Percentiles rank a stretch among this genome's conserved stretches.
Evolutionary conservation across 1,284 basidiomycete species (phyloP).

Genomic region (Puccinia hordei): DNA sequence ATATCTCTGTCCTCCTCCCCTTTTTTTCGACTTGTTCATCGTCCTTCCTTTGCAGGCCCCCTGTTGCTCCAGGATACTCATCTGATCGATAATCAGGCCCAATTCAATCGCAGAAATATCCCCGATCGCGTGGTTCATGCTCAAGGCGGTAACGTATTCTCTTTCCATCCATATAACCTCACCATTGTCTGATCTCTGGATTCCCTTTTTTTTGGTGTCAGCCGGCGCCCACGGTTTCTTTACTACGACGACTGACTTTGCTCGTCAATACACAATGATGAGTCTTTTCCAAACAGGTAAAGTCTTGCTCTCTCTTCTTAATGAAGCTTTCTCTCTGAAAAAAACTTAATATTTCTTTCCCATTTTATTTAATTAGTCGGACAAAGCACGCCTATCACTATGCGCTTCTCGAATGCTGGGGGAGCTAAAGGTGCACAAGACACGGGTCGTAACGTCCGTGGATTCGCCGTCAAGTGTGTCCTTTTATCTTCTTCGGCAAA

Average conservation of each 20-base stretch:
- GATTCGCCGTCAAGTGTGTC: constrained; percentile 77
- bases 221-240: constrained; percentile 37
- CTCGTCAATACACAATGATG: constrained; percentile 27
- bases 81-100: constrained; percentile 76
- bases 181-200: too few relatives aligned
- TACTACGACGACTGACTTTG: constrained; percentile 30
- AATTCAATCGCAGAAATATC: constrained; percentile 91
- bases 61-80: constrained; percentile 46
- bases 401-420: constrained; percentile 63
- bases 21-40: not conserved
- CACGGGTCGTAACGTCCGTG: constrained; percentile 86
- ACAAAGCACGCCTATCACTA: constrained; percentile 57
- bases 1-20: not conserved
- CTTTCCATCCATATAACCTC: too few relatives aligned
- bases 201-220: not conserved
- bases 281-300: constrained; percentile 22
- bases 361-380: too few relatives aligned
- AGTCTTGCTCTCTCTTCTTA: too few relatives aligned
- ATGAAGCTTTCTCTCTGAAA: too few relatives aligned
- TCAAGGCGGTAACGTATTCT: constrained; percentile 58
- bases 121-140: constrained; percentile 79
- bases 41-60: not conserved
- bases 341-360: too few relatives aligned
- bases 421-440: constrained; percentile 83
- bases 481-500: constrained; percentile 5